A percentile compares a stretch with the other conserved stretches of the same genome.
These are phyloP conservation scores for Claviceps fusiformis DNA, from an alignment of 2,329 filamentous ascomycete genomes.

Conservation along the genomic window DNA sequence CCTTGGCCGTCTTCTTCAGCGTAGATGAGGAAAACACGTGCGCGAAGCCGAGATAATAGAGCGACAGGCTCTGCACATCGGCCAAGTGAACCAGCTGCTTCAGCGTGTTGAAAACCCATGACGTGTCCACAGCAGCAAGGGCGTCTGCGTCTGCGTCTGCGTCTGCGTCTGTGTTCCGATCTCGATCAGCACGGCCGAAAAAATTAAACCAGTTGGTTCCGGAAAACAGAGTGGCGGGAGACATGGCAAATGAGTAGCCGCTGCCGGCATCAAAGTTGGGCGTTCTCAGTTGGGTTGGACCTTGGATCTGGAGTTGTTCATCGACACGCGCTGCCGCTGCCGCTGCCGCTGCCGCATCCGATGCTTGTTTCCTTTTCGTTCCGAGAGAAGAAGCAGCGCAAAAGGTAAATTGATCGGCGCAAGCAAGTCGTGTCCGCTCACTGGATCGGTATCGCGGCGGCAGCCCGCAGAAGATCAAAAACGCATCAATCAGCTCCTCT, in stretches of 20 bases:
- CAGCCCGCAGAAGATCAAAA: slow-evolving; percentile 53
- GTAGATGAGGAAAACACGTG: slow-evolving; percentile 34
- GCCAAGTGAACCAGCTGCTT: slow-evolving; percentile 41
- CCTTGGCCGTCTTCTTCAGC: slow-evolving; percentile 59
- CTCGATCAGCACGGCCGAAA: slow-evolving; percentile 17
- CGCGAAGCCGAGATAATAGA: slow-evolving; percentile 58
- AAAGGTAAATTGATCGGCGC: slow-evolving; percentile 18
- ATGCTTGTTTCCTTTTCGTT: not conserved
- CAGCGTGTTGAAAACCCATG: slow-evolving; percentile 40
- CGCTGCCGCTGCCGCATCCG: not conserved
- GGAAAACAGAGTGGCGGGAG: slow-evolving; percentile 41
- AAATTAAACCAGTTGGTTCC: slow-evolving; percentile 30
- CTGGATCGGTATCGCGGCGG: slow-evolving; percentile 31
- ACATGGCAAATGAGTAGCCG: slow-evolving; percentile 18
- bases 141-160: too few species aligned
- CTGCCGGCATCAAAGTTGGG: slow-evolving; percentile 20
- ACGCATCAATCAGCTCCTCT: slow-evolving; percentile 50
- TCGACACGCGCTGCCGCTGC: not conserved
- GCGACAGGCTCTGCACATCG: slow-evolving; percentile 32
- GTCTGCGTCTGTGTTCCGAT: slow-evolving; percentile 2
- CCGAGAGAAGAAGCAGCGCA: not conserved
- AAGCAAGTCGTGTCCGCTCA: slow-evolving; percentile 17
- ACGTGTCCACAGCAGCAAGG: slow-evolving; percentile 17
- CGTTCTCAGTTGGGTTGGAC: slow-evolving; percentile 9
- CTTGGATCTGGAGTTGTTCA: slow-evolving; percentile 9